These are phyloP conservation scores for Protomyces gravidus DNA, from an alignment of 1,139 yeast genomes.

Conservation along the genomic window DNA sequence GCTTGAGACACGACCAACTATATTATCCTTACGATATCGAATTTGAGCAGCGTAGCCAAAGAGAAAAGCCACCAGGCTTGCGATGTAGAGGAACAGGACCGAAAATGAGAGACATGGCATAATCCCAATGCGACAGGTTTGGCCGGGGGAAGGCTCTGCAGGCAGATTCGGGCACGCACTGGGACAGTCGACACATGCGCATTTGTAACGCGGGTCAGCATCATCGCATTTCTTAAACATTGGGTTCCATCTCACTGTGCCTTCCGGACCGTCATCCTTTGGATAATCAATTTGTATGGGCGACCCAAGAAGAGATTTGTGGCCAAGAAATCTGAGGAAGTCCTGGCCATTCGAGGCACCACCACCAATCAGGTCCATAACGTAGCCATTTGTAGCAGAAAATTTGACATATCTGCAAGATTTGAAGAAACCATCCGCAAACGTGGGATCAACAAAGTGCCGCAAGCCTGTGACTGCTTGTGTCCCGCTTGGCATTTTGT, in stretches of 20 bases:
- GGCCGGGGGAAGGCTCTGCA: conserved; percentile 39
- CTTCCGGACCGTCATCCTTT: conserved; percentile 39
- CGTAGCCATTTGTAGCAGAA: conserved; percentile 90
- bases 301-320: conserved; percentile 85
- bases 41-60: conserved; percentile 36
- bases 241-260: conserved; percentile 40
- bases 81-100: conserved; percentile 52
- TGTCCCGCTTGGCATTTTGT: conserved; percentile 50
- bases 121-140: conserved; percentile 55
- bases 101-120: conserved; percentile 72
- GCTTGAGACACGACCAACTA: not conserved
- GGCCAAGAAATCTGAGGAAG: conserved; percentile 83
- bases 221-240: conserved; percentile 58
- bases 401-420: conserved; percentile 88
- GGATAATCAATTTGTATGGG: conserved; percentile 87
- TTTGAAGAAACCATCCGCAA: conserved; percentile 65
- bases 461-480: conserved; percentile 68
- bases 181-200: conserved; percentile 91
- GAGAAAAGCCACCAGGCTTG: conserved; percentile 46
- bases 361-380: conserved; percentile 96
- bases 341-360: conserved; percentile 73
- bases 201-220: conserved; percentile 52
- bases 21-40: not conserved
- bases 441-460: conserved; percentile 55
- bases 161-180: conserved; percentile 69